Evolutionary conservation across 1,284 basidiomycete species (phyloP).

Genomic region (Athelia psychrophila): DNA sequence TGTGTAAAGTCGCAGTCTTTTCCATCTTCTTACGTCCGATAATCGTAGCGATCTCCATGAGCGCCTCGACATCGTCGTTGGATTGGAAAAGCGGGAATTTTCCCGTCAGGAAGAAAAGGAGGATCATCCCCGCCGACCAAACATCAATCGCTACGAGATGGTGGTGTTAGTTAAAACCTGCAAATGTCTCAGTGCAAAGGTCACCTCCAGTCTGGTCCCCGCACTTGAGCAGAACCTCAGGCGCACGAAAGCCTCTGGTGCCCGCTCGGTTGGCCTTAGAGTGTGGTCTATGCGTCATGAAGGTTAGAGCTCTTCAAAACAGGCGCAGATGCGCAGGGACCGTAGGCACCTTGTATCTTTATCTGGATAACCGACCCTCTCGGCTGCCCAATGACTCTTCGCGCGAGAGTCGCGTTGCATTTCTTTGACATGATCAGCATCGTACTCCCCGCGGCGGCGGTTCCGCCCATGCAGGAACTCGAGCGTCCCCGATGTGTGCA

Average conservation of each 20-base stretch:
- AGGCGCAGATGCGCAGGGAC: not conserved
- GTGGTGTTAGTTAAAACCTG: too few species aligned
- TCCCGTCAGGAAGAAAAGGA: slow-evolving; percentile 88
- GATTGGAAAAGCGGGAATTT: slow-evolving; percentile 97
- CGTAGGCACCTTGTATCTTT: slow-evolving; percentile 58
- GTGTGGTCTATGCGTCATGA: slow-evolving; percentile 52
- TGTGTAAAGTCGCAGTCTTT: slow-evolving; percentile 84
- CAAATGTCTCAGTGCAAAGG: not conserved
- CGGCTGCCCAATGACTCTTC: slow-evolving; percentile 51
- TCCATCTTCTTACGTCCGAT: slow-evolving; percentile 87
- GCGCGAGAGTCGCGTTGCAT: slow-evolving; percentile 63
- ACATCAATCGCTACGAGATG: slow-evolving; percentile 80
- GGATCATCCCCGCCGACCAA: slow-evolving; percentile 93
- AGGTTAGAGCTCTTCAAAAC: slow-evolving; percentile 3
- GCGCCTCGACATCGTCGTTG: slow-evolving; percentile 91
- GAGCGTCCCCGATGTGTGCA: slow-evolving; percentile 66
- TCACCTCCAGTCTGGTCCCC: slow-evolving; percentile 91
- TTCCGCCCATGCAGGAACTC: slow-evolving; percentile 67
- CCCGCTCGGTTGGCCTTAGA: slow-evolving; percentile 97
- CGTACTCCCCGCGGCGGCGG: slow-evolving; percentile 34
- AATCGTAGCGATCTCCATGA: slow-evolving; percentile 92
- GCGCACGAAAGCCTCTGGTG: slow-evolving; percentile 95
- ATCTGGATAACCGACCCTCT: slow-evolving; percentile 71
- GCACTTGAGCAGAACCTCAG: slow-evolving; percentile 96
- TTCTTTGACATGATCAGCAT: slow-evolving; percentile 42